Evolutionary conservation across 257 asterid genomes (phyloP).

Genomic region (Nicotiana tomentosiformis): DNA sequence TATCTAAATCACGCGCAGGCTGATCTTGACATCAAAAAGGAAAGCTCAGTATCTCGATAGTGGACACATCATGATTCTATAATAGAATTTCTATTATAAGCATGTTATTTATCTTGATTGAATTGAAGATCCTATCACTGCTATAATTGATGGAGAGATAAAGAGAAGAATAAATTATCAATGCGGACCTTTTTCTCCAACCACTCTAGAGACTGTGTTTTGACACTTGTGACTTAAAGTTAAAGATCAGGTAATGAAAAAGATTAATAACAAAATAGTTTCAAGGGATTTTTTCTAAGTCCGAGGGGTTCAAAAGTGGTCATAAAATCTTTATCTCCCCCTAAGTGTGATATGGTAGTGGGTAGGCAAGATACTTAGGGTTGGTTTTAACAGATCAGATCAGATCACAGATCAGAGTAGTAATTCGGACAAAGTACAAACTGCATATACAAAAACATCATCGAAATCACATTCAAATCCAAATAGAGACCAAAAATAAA

Average conservation of each 20-base stretch:
- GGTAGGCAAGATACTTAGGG: not conserved
- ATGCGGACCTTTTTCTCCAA: not conserved
- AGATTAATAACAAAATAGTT: not conserved
- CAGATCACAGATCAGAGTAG: not conserved
- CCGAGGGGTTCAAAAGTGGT: not conserved
- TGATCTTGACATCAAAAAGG: not conserved
- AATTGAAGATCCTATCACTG: not conserved
- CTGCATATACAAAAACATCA: not conserved
- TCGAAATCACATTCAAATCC: too few species aligned
- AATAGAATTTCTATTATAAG: not conserved
- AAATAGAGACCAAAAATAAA: too few species aligned
- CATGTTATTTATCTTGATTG: not conserved
- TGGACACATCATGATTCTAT: not conserved
- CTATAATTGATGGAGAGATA: not conserved
- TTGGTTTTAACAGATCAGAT: not conserved
- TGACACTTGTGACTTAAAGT: not conserved
- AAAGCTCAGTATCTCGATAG: not conserved
- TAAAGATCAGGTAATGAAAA: not conserved
- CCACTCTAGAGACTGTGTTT: not conserved
- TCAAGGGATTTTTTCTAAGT: not conserved
- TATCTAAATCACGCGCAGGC: not conserved
- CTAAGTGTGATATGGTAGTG: not conserved
- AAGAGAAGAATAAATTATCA: not conserved
- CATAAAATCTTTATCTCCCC: not conserved
- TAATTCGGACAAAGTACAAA: not conserved